Evolutionary conservation across 1,284 basidiomycete genomes (phyloP), one percentile per base, ranked within the genome.

Genomic region (Irpex sp.): DNA sequence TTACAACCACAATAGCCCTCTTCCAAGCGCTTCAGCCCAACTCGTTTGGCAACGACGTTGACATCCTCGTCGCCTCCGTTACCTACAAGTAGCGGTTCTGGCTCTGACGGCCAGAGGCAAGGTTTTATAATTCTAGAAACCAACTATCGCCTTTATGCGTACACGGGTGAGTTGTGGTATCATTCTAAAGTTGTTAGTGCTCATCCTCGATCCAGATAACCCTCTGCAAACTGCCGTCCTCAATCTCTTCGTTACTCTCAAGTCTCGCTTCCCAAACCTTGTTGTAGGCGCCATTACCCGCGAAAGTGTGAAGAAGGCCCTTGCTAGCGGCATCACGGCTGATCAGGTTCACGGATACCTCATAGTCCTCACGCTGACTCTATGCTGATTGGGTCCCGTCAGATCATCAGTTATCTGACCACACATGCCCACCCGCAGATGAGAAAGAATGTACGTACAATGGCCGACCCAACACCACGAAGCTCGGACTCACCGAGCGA

Each of bases 351-450:
- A 79, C 75, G 59, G 59, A 44, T 54, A 4, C 36, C 48, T 61
- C 38, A 56, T 44, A 52, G 26, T 31, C 40, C 26, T 21, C 38
- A 34, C 19, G 31, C 57, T 38, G 26, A 38, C 48, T 34, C 61
- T 44, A 36, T 34, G 6, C 21, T 54, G 6, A 49, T 17, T 21
- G 34, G 37, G 13, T 47, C 6, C 44, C 13, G 15, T 8, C 67
- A 97, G 93, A 97, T 99, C 73, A 97, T 99, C 73, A 91, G 91
- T 71, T 99, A 99, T 75, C 83, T 99, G 54, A 86, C 90, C 21
- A 92, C 92, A 57, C 96, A 99, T 77, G 97, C 97, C 1, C 97
- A 99, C 76, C 92, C 95, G 38, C 97, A 99, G 77, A 99, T 99
- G 97, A 88, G 92, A 72, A 94, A 91, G 76, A 94, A 96, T 76